phyloP scores from a whole-genome alignment of 176 grass and related monocot species.

The Hordeum marinum region DNA sequence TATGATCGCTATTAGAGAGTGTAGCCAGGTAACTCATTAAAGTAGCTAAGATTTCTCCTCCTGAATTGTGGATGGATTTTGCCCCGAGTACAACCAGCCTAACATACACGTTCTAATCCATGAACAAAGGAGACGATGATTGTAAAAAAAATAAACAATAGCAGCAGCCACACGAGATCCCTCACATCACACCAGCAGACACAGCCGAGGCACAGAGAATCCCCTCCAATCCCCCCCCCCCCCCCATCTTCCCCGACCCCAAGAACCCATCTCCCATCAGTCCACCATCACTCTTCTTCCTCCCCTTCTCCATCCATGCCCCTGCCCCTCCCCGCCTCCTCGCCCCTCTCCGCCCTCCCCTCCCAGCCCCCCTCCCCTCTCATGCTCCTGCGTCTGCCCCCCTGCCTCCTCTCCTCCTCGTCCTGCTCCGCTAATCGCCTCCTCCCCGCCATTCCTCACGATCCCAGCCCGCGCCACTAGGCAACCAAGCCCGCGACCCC shows the following conservation, averaged over 20 bases:
- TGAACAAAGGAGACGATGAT: too few relatives aligned
- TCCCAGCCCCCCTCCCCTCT: neutral
- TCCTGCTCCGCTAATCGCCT: neutral
- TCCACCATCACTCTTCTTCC: slow-evolving; percentile 12
- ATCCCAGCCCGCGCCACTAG: neutral
- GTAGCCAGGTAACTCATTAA: too few relatives aligned
- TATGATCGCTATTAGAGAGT: too few relatives aligned
- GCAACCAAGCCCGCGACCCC: neutral
- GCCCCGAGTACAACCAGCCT: too few relatives aligned
- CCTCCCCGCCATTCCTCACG: neutral
- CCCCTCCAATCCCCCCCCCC: neutral
- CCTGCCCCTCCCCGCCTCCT: neutral
- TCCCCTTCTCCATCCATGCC: neutral
- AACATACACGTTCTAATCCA: too few relatives aligned
- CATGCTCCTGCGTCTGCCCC: neutral
- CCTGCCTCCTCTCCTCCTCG: neutral
- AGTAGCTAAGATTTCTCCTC: too few relatives aligned
- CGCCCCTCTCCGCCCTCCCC: neutral
- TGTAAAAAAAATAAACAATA: too few relatives aligned
- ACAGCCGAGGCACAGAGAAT: neutral
- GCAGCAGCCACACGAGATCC: neutral
- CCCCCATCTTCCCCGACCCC: slow-evolving; percentile 12
- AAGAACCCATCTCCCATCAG: slow-evolving; percentile 18
- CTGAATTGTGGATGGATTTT: too few relatives aligned
- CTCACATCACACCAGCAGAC: neutral